Conservation (phyloP, 371 early-diverging fungal genomes). For the Rhizomucor miehei region DNA sequence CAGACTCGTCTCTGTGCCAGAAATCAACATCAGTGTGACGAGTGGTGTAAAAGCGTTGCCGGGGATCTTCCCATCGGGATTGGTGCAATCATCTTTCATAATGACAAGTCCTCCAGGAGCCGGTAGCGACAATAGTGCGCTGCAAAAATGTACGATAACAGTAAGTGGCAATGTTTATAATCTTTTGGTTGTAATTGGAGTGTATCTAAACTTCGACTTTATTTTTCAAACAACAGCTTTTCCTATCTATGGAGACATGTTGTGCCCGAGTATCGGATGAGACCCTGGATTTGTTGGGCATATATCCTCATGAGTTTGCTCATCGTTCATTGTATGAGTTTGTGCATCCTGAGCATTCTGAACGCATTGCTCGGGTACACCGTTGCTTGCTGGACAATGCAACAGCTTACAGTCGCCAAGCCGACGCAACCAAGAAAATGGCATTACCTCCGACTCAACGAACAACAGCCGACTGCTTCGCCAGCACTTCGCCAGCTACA, state of each 20-base stretch:
- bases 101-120: conserved; percentile 6
- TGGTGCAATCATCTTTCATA: neutral
- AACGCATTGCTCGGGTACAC: conserved; percentile 42
- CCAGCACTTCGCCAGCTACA: conserved; percentile 27
- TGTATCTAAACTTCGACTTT: neutral
- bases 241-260: conserved; percentile 53
- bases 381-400: conserved; percentile 47
- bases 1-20: conserved; percentile 14
- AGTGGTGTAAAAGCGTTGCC: neutral
- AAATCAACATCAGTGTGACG: neutral
- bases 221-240: conserved; percentile 10
- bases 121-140: neutral
- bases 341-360: conserved; percentile 40
- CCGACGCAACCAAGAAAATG: conserved; percentile 9
- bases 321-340: conserved; percentile 57
- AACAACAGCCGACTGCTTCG: conserved; percentile 38
- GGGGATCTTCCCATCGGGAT: neutral
- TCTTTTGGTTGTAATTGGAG: neutral
- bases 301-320: conserved; percentile 58
- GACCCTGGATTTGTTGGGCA: conserved; percentile 50
- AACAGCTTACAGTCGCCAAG: conserved; percentile 19
- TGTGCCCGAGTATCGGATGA: conserved; percentile 60
- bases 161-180: neutral
- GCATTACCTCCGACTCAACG: conserved; percentile 42
- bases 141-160: neutral